Conservation (phyloP, 148 eudicot genomes). For the Polygonum maritimum region DNA sequence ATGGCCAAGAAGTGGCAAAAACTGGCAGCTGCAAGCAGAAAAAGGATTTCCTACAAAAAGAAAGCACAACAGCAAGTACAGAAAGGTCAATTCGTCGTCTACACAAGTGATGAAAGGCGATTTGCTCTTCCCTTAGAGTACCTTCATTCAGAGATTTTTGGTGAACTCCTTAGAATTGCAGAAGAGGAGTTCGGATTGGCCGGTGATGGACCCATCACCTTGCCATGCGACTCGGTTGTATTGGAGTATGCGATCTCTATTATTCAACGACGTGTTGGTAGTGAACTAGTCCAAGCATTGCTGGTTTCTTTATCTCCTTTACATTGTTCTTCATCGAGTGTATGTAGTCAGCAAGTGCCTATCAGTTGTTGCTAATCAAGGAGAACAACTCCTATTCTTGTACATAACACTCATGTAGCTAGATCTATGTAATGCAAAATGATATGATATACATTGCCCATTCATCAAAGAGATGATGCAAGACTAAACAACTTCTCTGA, state of each 20-base stretch:
- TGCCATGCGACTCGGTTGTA: background rate
- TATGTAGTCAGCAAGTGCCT: background rate
- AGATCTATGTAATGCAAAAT: too few species aligned
- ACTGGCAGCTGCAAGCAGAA: conserved; percentile 1
- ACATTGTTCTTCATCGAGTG: background rate
- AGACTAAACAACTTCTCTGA: too few species aligned
- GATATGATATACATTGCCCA: too few species aligned
- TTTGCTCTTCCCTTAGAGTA: too few species aligned
- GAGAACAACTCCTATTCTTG: background rate
- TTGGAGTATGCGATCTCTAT: conserved; percentile 21
- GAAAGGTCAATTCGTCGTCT: background rate
- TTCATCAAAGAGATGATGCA: too few species aligned
- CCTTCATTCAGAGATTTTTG: too few species aligned
- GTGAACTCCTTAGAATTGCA: too few species aligned
- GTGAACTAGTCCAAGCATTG: conserved; percentile 19
- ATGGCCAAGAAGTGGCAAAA: background rate
- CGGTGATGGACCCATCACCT: too few species aligned
- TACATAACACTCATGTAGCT: background rate
- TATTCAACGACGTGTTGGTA: conserved; percentile 13
- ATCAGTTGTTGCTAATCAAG: background rate
- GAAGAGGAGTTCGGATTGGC: too few species aligned
- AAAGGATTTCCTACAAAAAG: background rate
- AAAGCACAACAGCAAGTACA: background rate
- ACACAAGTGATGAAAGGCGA: background rate
- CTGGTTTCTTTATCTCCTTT: background rate